phyloP scores from a whole-genome alignment of 1,284 basidiomycete species.

The Ceratobasidium sp. region DNA sequence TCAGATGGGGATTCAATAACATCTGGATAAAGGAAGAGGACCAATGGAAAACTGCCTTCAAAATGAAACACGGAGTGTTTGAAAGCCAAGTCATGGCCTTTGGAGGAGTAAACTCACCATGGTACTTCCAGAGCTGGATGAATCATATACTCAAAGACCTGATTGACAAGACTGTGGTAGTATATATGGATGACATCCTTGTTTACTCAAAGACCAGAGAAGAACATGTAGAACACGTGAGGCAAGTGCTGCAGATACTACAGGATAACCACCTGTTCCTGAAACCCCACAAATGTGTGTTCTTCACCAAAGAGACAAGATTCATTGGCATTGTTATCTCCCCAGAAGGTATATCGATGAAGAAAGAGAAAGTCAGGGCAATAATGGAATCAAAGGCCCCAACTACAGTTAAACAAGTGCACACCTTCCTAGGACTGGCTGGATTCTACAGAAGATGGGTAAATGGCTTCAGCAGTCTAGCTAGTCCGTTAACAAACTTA shows the following conservation, averaged over 20 bases:
- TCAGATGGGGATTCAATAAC: constrained; percentile 42
- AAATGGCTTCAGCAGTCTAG: constrained; percentile 52
- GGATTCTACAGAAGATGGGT: constrained; percentile 49
- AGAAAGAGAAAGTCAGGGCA: constrained; percentile 53
- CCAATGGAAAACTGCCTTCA: constrained; percentile 47
- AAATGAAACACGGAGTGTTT: constrained; percentile 24
- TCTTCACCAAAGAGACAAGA: background rate
- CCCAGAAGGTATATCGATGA: constrained; percentile 49
- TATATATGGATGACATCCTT: constrained; percentile 36
- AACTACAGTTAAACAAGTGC: constrained; percentile 51
- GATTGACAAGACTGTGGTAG: background rate
- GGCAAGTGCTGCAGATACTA: constrained; percentile 19
- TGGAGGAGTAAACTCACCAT: constrained; percentile 32
- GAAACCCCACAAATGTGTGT: constrained; percentile 7
- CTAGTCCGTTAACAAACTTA: constrained; percentile 52
- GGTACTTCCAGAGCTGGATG: constrained; percentile 20
- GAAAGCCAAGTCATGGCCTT: constrained; percentile 43
- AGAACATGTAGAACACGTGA: constrained; percentile 28
- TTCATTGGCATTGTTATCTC: constrained; percentile 8
- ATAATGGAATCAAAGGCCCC: constrained; percentile 54
- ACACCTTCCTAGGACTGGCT: constrained; percentile 56
- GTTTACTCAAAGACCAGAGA: constrained; percentile 21
- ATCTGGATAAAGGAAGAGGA: constrained; percentile 39
- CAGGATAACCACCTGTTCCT: constrained; percentile 22
- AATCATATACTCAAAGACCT: constrained; percentile 36